These are phyloP conservation scores for Licmophora abbreviata DNA, from an alignment of 108 stramenopile genomes.

Conservation along the genomic window DNA sequence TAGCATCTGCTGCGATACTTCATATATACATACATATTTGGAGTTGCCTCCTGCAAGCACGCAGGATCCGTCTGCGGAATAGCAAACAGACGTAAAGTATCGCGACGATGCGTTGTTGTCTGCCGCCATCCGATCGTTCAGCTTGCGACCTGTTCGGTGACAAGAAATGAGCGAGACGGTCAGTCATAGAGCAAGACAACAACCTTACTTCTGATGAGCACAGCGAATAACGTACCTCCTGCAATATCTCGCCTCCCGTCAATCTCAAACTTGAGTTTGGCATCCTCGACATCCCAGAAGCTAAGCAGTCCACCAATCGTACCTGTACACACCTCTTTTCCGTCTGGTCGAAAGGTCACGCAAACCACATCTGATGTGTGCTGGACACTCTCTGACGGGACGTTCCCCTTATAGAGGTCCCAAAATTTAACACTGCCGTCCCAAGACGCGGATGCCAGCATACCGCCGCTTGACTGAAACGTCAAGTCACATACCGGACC, in stretches of 20 bases:
- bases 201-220: not conserved
- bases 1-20: conserved; percentile 83
- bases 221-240: conserved; percentile 40
- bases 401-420: conserved; percentile 91
- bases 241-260: conserved; percentile 86
- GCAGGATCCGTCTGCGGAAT: conserved; percentile 95
- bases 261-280: conserved; percentile 71
- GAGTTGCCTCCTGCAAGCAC: conserved; percentile 95
- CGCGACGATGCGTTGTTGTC: conserved; percentile 85
- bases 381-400: conserved; percentile 82
- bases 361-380: conserved; percentile 94
- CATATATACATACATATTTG: conserved; percentile 98
- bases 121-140: conserved; percentile 80
- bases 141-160: conserved; percentile 50
- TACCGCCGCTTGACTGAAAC: conserved; percentile 74
- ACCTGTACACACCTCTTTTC: conserved; percentile 90
- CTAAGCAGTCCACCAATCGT: conserved; percentile 86
- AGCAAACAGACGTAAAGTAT: conserved; percentile 93
- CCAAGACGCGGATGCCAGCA: conserved; percentile 92
- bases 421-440: conserved; percentile 96
- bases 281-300: conserved; percentile 92
- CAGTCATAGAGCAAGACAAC: not conserved
- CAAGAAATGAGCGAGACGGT: not conserved
- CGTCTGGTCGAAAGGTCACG: conserved; percentile 91
- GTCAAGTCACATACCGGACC: conserved; percentile 83